Evolutionary conservation across 345 rosid genomes (phyloP).

Genomic region (Pistacia integerrima): DNA sequence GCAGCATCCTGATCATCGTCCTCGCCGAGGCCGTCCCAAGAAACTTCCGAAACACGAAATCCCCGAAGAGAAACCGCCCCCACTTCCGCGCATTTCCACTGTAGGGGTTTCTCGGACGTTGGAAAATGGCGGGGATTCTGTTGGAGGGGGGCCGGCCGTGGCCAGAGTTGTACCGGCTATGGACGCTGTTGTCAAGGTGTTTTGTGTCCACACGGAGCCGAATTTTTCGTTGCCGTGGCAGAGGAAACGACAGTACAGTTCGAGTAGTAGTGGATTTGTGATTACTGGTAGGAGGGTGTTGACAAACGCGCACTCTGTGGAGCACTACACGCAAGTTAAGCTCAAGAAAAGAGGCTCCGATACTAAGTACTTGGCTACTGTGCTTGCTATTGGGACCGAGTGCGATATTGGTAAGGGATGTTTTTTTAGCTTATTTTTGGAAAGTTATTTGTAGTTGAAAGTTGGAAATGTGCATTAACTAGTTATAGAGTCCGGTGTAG

Average conservation of each 20-base stretch:
- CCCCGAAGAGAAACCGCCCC: conserved; percentile 37
- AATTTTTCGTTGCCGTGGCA: conserved; percentile 61
- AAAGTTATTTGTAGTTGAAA: conserved; percentile 1
- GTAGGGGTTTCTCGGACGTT: conserved; percentile 15
- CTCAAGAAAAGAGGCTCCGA: conserved; percentile 68
- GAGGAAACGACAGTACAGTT: conserved; percentile 61
- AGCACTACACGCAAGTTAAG: conserved; percentile 68
- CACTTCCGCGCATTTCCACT: neutral
- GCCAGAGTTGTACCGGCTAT: conserved; percentile 35
- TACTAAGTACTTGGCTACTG: conserved; percentile 70
- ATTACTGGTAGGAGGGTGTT: conserved; percentile 49
- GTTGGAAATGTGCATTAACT: neutral
- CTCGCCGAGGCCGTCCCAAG: conserved; percentile 47
- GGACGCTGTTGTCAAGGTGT: conserved; percentile 53
- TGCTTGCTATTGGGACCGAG: conserved; percentile 69
- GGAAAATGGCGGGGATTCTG: conserved; percentile 25
- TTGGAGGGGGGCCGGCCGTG: neutral
- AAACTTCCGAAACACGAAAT: conserved; percentile 34
- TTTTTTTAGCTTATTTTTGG: neutral
- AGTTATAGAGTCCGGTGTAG: neutral
- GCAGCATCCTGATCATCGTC: neutral
- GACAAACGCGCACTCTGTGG: conserved; percentile 69
- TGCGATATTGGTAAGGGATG: conserved; percentile 59
- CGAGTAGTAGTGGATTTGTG: conserved; percentile 65
- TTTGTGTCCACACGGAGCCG: conserved; percentile 47